A percentile compares a stretch with the other conserved stretches of the same genome.
Evolutionary conservation across 2,329 filamentous ascomycete species (phyloP).

Genomic region (Diaporthe eres): DNA sequence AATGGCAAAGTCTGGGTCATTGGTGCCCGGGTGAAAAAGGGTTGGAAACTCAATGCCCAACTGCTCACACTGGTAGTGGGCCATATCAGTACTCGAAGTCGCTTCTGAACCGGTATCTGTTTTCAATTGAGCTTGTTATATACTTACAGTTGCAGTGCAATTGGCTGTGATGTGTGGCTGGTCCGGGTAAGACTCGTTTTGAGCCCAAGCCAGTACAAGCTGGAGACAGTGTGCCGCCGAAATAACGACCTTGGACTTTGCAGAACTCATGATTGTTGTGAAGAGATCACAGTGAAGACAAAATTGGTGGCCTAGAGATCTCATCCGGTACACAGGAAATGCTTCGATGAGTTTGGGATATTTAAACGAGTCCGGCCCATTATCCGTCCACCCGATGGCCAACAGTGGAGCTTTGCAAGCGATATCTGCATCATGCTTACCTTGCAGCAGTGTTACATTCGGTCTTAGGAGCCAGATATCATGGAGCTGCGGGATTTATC

Average conservation of each 20-base stretch:
- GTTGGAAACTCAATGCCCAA: neutral
- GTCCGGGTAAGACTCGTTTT: neutral
- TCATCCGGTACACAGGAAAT: neutral
- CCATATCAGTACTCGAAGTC: neutral
- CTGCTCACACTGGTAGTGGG: neutral
- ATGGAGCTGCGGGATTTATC: neutral
- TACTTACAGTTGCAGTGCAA: neutral
- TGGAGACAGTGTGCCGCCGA: neutral
- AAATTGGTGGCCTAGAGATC: neutral
- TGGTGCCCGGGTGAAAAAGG: neutral
- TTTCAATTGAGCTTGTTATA: too few species aligned
- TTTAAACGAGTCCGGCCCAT: neutral
- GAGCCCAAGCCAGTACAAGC: neutral
- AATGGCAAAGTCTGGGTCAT: slow-evolving; percentile 1
- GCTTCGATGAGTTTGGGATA: neutral
- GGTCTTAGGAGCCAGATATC: neutral
- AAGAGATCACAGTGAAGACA: neutral
- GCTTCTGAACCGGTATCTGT: too few species aligned
- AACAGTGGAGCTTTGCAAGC: neutral
- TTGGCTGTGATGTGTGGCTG: neutral
- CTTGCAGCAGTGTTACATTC: neutral
- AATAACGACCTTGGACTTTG: neutral
- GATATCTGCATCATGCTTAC: neutral
- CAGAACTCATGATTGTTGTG: neutral
- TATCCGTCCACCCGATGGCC: neutral